Evolutionary conservation across 495 filamentous ascomycete species (phyloP).

Genomic region (Podospora sp.): DNA sequence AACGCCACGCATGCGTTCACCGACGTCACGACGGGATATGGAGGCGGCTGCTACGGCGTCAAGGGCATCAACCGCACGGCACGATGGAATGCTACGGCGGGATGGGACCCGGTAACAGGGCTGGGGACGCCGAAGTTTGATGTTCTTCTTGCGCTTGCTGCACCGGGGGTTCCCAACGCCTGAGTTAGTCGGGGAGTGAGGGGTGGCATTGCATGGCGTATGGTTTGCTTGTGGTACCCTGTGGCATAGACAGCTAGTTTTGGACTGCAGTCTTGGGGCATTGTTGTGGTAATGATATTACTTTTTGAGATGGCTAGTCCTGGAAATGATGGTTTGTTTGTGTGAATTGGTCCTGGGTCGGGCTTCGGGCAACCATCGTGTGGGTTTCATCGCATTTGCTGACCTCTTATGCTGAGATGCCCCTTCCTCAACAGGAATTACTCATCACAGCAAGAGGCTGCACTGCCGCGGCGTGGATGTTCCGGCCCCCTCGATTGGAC

Average conservation of each 20-base stretch:
- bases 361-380: no score
- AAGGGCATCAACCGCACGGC: conserved; percentile 52
- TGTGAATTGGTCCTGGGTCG: no score
- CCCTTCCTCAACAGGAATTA: no score
- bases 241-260: background rate
- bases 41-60: conserved; percentile 60
- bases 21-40: conserved; percentile 64
- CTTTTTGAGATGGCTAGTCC: no score
- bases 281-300: background rate
- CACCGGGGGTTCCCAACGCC: conserved; percentile 33
- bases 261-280: background rate
- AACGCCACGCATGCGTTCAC: conserved; percentile 54
- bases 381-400: no score
- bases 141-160: conserved; percentile 25
- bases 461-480: no score
- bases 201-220: background rate
- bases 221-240: background rate
- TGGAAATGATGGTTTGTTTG: no score
- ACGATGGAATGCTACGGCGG: conserved; percentile 58
- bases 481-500: no score
- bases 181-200: conserved; percentile 9
- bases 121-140: conserved; percentile 45
- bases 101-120: conserved; percentile 54
- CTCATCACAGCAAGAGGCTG: no score
- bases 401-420: no score